Evolutionary conservation across 2,329 filamentous ascomycete genomes (phyloP).

Genomic region (Xylariaceae sp.): DNA sequence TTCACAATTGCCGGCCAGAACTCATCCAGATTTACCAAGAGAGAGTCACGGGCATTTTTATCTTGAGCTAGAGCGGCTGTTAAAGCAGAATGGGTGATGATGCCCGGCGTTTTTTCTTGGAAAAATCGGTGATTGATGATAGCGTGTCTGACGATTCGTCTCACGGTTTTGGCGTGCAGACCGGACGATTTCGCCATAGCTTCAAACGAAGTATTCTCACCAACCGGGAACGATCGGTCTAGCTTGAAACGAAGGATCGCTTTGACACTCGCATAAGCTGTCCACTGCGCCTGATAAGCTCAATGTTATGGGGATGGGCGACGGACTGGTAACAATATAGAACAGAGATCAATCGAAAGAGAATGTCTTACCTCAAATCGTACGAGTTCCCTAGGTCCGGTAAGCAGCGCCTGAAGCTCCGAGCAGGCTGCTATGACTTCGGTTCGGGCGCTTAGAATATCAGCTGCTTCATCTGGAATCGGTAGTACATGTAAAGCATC

Average conservation of each 20-base stretch:
- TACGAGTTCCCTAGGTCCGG: conserved; percentile 14
- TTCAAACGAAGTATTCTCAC: conserved; percentile 12
- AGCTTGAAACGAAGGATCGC: conserved; percentile 18
- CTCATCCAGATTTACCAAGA: conserved; percentile 22
- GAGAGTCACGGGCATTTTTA: conserved; percentile 13
- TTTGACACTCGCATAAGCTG: conserved; percentile 17
- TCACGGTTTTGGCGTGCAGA: conserved; percentile 9
- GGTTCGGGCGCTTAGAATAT: conserved; percentile 9
- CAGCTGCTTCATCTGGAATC: conserved; percentile 10
- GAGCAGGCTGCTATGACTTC: conserved; percentile 17
- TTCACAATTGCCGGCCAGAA: conserved; percentile 21
- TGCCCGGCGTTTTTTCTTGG: conserved; percentile 26
- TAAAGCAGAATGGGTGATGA: conserved; percentile 27
- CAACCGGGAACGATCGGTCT: conserved; percentile 15
- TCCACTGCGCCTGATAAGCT: conserved; percentile 10
- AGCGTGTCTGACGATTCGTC: conserved; percentile 29
- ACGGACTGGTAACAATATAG: too few species aligned
- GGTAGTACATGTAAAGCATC: conserved; percentile 12
- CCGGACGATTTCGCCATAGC: conserved; percentile 16
- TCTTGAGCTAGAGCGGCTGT: conserved; percentile 17
- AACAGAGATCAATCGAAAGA: not conserved
- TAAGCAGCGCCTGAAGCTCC: conserved; percentile 18
- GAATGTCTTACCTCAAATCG: conserved; percentile 7
- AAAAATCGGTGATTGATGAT: conserved; percentile 30
- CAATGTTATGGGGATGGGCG: too few species aligned